A percentile compares a stretch with the other conserved stretches of the same genome.
Evolutionary conservation across 257 asterid species (phyloP).

Genomic region (Perilla frutescens): DNA sequence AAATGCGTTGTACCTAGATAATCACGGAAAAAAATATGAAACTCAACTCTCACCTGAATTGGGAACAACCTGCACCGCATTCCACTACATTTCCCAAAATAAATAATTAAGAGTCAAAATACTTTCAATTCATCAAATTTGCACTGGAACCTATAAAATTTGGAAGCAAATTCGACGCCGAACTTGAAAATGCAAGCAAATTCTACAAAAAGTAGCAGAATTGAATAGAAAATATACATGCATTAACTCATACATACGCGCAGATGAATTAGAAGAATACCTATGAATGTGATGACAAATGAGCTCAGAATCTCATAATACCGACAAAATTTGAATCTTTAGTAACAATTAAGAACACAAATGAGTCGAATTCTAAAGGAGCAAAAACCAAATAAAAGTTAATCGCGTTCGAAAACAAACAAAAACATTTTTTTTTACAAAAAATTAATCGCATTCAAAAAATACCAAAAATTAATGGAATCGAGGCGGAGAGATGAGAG

Average conservation of each 20-base stretch:
- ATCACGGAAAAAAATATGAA: not conserved
- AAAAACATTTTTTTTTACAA: no score
- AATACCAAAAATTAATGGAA: not conserved
- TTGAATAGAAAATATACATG: not conserved
- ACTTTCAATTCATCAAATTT: not conserved
- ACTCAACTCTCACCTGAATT: constrained; percentile 32
- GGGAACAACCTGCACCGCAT: constrained; percentile 18
- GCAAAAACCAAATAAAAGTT: not conserved
- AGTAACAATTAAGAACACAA: not conserved
- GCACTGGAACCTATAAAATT: not conserved
- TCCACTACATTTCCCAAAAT: not conserved
- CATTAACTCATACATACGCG: not conserved
- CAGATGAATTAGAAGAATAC: not conserved
- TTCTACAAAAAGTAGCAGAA: not conserved
- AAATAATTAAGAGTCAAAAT: not conserved
- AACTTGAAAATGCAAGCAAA: constrained; percentile 8
- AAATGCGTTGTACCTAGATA: constrained; percentile 27
- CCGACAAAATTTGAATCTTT: not conserved
- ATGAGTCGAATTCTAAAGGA: not conserved
- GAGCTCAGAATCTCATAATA: not conserved
- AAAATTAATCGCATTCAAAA: not conserved
- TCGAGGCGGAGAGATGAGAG: no score
- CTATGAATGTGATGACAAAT: constrained; percentile 23
- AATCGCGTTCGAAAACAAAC: not conserved
- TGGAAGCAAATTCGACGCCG: not conserved